Conservation (phyloP, 2,329 filamentous ascomycete genomes). For the Neoscytalidium dimidiatum region DNA sequence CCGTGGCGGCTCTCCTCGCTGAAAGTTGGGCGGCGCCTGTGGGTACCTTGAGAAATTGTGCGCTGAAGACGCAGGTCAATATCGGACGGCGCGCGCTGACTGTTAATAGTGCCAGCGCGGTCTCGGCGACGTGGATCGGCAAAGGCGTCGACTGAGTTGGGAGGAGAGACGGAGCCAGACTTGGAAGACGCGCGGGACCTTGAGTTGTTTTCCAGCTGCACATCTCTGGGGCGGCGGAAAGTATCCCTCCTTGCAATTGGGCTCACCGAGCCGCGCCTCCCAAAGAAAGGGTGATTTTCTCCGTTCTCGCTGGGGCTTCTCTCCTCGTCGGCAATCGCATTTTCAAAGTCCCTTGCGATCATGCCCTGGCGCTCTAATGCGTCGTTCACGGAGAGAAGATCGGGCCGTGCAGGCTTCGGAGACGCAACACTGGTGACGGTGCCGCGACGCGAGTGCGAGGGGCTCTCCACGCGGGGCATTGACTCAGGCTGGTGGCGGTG, state of each 20-base stretch:
- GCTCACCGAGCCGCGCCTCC: conserved; percentile 50
- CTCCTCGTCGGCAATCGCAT: conserved; percentile 80
- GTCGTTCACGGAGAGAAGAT: conserved; percentile 38
- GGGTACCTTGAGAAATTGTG: conserved; percentile 69
- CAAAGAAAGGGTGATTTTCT: conserved; percentile 45
- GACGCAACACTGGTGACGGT: conserved; percentile 68
- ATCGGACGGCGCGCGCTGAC: conserved; percentile 52
- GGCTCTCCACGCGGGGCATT: conserved; percentile 56
- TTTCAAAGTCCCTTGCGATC: conserved; percentile 70
- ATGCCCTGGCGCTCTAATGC: conserved; percentile 45
- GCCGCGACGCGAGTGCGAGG: conserved; percentile 59
- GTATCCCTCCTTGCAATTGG: conserved; percentile 44
- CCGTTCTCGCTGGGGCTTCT: conserved; percentile 29
- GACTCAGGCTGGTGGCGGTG: conserved; percentile 71
- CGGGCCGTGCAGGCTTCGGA: not conserved
- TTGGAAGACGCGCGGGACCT: conserved; percentile 52
- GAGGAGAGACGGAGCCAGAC: conserved; percentile 76
- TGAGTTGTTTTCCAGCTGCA: conserved; percentile 30
- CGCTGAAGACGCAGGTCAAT: conserved; percentile 65
- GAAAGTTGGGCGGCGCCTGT: conserved; percentile 61
- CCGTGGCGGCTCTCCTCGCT: conserved; percentile 61
- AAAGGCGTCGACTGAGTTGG: conserved; percentile 97
- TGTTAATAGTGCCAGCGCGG: conserved; percentile 68
- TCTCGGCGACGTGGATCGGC: conserved; percentile 85
- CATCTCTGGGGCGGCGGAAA: conserved; percentile 44